Percentiles rank a stretch among this genome's conserved stretches.
Conservation (phyloP, 345 rosid species). For the Rhizophora mangle region DNA sequence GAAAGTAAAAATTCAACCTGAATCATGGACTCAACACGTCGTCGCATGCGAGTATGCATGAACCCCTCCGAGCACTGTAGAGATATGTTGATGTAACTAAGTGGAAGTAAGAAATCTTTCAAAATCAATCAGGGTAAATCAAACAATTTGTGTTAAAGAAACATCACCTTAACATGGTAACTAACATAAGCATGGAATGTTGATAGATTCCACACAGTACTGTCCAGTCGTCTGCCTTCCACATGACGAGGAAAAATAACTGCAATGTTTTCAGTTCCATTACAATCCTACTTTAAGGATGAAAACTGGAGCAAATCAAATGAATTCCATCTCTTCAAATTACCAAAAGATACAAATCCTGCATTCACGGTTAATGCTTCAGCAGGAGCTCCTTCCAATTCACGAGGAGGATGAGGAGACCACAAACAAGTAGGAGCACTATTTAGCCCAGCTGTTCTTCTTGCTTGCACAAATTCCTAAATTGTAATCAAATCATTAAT, state of each 20-base stretch:
- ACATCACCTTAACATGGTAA: constrained; percentile 85
- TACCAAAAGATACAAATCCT: constrained; percentile 96
- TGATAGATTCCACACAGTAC: constrained; percentile 82
- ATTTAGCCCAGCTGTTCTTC: constrained; percentile 73
- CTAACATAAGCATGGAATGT: constrained; percentile 95
- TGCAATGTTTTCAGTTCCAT: constrained; percentile 26
- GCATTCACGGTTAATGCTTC: constrained; percentile 84
- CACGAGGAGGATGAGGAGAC: constrained; percentile 73
- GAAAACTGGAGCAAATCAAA: background rate
- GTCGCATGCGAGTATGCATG: constrained; percentile 96
- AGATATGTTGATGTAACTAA: constrained; percentile 4
- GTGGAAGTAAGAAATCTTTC: background rate
- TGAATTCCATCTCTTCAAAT: constrained; percentile 9
- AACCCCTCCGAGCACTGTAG: constrained; percentile 86
- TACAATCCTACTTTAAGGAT: constrained; percentile 18
- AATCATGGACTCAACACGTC: constrained; percentile 86
- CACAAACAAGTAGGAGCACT: constrained; percentile 84
- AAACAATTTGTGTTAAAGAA: background rate
- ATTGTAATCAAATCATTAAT: constrained; percentile 11
- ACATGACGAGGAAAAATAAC: constrained; percentile 87
- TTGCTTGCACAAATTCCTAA: constrained; percentile 92
- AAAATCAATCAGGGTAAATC: background rate
- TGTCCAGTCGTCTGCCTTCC: constrained; percentile 82
- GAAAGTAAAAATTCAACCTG: constrained; percentile 43
- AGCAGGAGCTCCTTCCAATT: constrained; percentile 63